A percentile compares a stretch with the other conserved stretches of the same genome.
phyloP scores from a whole-genome alignment of 148 eudicot species.

The Rhododendron molle region DNA sequence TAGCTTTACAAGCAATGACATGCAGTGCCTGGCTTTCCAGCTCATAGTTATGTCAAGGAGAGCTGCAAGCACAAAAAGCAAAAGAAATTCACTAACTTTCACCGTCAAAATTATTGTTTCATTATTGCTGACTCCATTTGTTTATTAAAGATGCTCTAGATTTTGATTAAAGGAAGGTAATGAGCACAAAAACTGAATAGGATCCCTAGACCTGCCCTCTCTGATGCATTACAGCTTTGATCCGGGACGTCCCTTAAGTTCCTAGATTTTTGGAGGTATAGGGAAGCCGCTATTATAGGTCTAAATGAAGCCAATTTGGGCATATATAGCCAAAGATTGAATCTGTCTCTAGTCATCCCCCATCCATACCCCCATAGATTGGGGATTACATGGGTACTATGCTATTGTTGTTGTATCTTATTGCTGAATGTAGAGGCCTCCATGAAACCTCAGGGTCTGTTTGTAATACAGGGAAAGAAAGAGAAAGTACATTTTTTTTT shows the following conservation, averaged over 20 bases:
- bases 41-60: conserved; percentile 51
- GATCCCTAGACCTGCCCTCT: background rate
- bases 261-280: background rate
- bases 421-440: background rate
- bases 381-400: background rate
- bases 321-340: background rate
- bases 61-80: conserved; percentile 33
- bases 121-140: background rate
- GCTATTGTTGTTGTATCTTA: background rate
- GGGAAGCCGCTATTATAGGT: background rate
- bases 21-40: conserved; percentile 53
- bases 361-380: background rate
- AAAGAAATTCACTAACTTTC: conserved; percentile 1
- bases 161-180: background rate
- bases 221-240: background rate
- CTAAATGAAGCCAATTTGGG: background rate
- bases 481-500: background rate
- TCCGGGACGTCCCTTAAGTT: background rate
- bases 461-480: background rate
- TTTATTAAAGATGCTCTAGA: background rate
- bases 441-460: background rate
- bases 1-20: conserved; percentile 57
- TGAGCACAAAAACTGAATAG: background rate
- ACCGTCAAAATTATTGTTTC: background rate
- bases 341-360: background rate